phyloP scores from a whole-genome alignment of 108 stramenopile species.

The Cyclotella choctawhatcheeana region DNA sequence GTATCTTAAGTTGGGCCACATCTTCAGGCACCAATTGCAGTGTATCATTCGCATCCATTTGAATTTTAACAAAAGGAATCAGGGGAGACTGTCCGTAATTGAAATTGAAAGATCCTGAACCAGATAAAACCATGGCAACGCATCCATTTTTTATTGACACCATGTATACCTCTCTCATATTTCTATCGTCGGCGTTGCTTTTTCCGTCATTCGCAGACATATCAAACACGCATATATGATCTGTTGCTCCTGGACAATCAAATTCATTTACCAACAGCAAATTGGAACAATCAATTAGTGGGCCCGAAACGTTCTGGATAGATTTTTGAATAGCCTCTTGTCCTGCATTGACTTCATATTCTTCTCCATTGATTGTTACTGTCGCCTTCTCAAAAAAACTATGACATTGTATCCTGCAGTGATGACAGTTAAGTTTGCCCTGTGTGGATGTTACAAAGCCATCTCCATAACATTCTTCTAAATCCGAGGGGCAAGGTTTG shows the following conservation, averaged over 20 bases:
- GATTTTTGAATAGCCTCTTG: too few relatives aligned
- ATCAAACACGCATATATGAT: not conserved
- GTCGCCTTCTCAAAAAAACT: not conserved
- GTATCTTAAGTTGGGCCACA: not conserved
- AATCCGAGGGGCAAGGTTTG: constrained; percentile 5
- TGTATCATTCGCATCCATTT: not conserved
- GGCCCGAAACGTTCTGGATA: not conserved
- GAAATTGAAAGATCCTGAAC: not conserved
- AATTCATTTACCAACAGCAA: not conserved
- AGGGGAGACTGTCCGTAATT: not conserved
- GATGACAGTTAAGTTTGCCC: not conserved
- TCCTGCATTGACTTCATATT: not conserved
- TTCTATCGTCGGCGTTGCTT: too few relatives aligned
- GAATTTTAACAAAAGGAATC: not conserved
- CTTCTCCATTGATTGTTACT: not conserved
- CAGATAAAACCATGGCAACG: not conserved
- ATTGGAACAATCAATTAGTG: constrained; percentile 1
- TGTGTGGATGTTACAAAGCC: not conserved
- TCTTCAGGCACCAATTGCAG: not conserved
- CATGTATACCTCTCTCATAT: not conserved
- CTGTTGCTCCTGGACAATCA: not conserved
- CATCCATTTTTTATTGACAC: not conserved
- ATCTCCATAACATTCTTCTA: constrained; percentile 2
- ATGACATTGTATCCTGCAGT: not conserved
- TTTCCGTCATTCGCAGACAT: too few relatives aligned